These are phyloP conservation scores for Escovopsis sp. DNA, from an alignment of 2,329 filamentous ascomycete genomes.

Conservation along the genomic window DNA sequence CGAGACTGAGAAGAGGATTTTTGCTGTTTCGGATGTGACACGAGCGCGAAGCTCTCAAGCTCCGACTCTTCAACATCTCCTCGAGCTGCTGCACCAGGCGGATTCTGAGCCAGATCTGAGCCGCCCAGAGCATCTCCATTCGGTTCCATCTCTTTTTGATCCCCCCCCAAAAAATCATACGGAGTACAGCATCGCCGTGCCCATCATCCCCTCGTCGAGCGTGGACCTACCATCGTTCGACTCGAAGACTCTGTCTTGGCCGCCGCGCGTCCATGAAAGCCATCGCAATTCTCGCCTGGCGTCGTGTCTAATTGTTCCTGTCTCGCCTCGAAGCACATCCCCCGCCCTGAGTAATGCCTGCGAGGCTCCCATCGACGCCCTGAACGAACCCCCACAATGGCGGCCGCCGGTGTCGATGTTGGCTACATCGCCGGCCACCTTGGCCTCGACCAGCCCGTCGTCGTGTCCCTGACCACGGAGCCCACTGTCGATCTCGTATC, in stretches of 20 bases:
- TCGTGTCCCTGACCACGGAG: conserved; percentile 45
- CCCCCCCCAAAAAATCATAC: background rate
- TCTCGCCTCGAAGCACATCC: background rate
- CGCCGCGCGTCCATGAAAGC: background rate
- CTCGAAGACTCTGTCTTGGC: background rate
- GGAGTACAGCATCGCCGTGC: background rate
- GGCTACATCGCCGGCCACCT: conserved; percentile 61
- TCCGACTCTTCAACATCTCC: background rate
- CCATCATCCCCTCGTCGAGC: background rate
- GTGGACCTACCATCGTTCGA: background rate
- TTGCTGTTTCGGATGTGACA: background rate
- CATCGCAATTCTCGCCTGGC: background rate
- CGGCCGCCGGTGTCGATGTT: conserved; percentile 43
- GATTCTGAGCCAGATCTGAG: background rate
- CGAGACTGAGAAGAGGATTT: background rate
- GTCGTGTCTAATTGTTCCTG: background rate
- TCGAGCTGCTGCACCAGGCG: background rate
- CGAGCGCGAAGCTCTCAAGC: conserved; percentile 4
- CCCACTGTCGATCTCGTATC: conserved; percentile 69
- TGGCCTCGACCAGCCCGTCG: conserved; percentile 48
- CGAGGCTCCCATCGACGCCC: conserved; percentile 5
- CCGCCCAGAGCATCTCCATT: background rate
- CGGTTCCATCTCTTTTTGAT: background rate
- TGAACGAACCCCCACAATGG: conserved; percentile 19
- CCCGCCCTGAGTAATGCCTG: conserved; percentile 4